A percentile compares a stretch with the other conserved stretches of the same genome.
These are phyloP conservation scores for Fusarium solani-melongenae DNA, from an alignment of 2,329 filamentous ascomycete genomes.

Conservation along the genomic window DNA sequence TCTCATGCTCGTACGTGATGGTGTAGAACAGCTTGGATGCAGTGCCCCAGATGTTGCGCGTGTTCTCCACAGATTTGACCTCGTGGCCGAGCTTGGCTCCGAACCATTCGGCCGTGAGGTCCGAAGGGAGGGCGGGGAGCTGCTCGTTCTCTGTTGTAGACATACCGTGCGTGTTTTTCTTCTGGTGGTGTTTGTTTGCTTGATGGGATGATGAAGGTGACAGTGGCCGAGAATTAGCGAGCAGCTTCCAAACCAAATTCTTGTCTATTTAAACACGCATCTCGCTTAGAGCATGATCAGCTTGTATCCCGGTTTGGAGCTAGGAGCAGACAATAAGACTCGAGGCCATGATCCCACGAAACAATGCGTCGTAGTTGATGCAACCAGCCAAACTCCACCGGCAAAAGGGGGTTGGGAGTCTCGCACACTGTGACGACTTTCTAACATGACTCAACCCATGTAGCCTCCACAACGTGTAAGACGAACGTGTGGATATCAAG, in stretches of 20 bases:
- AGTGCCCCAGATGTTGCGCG: slow-evolving; percentile 42
- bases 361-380: not conserved
- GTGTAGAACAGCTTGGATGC: slow-evolving; percentile 44
- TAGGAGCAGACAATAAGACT: not conserved
- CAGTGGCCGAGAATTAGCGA: not conserved
- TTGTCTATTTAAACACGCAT: not conserved
- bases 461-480: not conserved
- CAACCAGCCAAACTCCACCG: not conserved
- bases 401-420: not conserved
- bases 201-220: not conserved
- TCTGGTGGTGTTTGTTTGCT: not conserved
- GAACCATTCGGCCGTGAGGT: slow-evolving; percentile 40
- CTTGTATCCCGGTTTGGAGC: not conserved
- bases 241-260: not conserved
- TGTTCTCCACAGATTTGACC: slow-evolving; percentile 39
- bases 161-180: slow-evolving; percentile 7
- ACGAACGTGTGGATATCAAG: not conserved
- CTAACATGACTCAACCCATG: not conserved
- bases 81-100: slow-evolving; percentile 32
- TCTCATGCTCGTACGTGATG: slow-evolving; percentile 44
- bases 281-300: not conserved
- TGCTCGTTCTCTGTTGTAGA: not conserved
- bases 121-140: slow-evolving; percentile 38
- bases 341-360: not conserved
- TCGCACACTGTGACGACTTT: not conserved